A percentile compares a stretch with the other conserved stretches of the same genome.
phyloP scores from a whole-genome alignment of 2,329 filamentous ascomycete genomes.

The Clonostachys rhizophaga region DNA sequence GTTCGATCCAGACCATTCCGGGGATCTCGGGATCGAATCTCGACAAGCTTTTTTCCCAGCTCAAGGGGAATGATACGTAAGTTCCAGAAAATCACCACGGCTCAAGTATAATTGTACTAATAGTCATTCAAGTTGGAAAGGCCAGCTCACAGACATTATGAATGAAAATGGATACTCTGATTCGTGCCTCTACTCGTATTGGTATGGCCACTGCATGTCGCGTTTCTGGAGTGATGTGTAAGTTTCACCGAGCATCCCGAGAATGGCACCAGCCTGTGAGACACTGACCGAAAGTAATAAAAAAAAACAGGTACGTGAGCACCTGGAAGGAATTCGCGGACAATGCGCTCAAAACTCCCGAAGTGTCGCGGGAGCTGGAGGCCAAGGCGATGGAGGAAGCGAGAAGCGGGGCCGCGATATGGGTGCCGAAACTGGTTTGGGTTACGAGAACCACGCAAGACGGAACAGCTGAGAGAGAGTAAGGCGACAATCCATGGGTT shows the following conservation, averaged over 20 bases:
- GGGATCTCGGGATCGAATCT: neutral
- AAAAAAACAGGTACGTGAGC: conserved; percentile 1
- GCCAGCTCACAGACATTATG: neutral
- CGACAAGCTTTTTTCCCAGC: neutral
- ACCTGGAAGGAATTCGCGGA: conserved; percentile 3
- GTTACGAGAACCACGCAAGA: neutral
- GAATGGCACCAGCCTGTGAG: neutral
- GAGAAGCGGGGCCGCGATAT: conserved; percentile 2
- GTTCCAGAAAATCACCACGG: neutral
- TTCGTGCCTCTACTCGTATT: neutral
- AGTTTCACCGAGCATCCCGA: neutral
- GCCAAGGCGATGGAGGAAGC: conserved; percentile 1
- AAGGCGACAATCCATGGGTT: too few species aligned
- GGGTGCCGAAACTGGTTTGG: conserved; percentile 3
- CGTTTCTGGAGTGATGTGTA: conserved; percentile 4
- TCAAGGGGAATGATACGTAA: conserved; percentile 1
- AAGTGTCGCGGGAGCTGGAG: conserved; percentile 1
- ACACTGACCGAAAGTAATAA: neutral
- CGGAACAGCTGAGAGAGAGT: neutral
- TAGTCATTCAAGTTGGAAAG: neutral
- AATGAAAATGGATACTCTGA: neutral
- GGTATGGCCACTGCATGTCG: neutral
- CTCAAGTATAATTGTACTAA: neutral
- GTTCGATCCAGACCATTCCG: neutral
- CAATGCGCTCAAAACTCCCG: conserved; percentile 2